phyloP scores from a whole-genome alignment of 2,329 filamentous ascomycete species.

The Raffaelea ambrosiae region DNA sequence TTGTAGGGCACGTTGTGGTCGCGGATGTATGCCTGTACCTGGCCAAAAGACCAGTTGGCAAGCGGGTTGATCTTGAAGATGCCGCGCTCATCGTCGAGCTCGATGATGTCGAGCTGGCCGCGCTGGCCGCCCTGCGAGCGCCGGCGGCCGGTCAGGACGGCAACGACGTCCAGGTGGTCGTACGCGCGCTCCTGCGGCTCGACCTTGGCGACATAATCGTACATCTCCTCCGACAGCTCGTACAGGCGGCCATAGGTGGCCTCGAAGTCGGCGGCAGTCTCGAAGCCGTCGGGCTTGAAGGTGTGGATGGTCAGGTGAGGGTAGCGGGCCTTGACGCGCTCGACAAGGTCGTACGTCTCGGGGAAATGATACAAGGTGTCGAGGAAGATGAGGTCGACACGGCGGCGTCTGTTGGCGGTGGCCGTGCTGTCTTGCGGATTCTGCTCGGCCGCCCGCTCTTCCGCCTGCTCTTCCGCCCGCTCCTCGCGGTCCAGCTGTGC shows the following conservation, averaged over 20 bases:
- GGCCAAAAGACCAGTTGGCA: constrained; percentile 85
- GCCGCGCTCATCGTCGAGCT: constrained; percentile 78
- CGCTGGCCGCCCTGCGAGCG: constrained; percentile 90
- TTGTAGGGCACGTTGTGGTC: constrained; percentile 91
- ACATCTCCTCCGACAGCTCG: constrained; percentile 78
- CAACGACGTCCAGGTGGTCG: constrained; percentile 74
- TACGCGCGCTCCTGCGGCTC: constrained; percentile 93
- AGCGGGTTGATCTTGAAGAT: constrained; percentile 97
- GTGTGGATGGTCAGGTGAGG: constrained; percentile 74
- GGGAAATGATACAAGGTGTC: constrained; percentile 77
- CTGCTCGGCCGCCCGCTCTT: neutral
- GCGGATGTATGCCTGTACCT: constrained; percentile 82
- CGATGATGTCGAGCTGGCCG: constrained; percentile 81
- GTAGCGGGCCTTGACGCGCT: constrained; percentile 68
- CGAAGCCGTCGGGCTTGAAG: constrained; percentile 74
- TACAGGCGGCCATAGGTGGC: constrained; percentile 76
- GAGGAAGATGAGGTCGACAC: constrained; percentile 67
- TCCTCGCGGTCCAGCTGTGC: constrained; percentile 61
- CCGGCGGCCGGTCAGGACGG: constrained; percentile 85
- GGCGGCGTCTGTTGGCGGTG: constrained; percentile 10
- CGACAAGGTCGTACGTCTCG: constrained; percentile 66
- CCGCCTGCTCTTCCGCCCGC: constrained; percentile 39
- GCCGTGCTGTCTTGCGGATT: too few relatives aligned
- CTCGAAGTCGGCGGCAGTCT: constrained; percentile 70
- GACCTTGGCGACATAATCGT: constrained; percentile 96